These are phyloP conservation scores for Globisporangium iwayamae DNA, from an alignment of 352 stramenopile genomes.

Conservation along the genomic window DNA sequence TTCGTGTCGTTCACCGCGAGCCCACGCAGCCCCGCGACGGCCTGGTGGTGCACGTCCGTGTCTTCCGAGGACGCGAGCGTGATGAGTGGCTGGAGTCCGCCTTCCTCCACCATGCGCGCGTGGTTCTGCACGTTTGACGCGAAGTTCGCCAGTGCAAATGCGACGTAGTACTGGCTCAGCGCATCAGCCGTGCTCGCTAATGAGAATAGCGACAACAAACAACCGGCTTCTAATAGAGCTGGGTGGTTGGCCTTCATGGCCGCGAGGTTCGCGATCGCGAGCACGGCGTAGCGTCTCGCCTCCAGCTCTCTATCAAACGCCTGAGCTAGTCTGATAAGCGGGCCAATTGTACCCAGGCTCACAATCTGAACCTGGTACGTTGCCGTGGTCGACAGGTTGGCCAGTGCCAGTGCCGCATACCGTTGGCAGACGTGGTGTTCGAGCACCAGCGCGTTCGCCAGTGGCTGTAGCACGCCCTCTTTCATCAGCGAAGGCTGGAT, in stretches of 20 bases:
- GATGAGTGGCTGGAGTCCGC: conserved; percentile 94
- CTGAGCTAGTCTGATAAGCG: conserved; percentile 85
- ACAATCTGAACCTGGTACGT: conserved; percentile 95
- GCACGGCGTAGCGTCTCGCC: conserved; percentile 90
- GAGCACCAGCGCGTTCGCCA: conserved; percentile 87
- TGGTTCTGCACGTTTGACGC: conserved; percentile 92
- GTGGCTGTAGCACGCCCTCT: conserved; percentile 87
- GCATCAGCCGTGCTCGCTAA: conserved; percentile 92
- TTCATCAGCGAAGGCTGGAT: conserved; percentile 90
- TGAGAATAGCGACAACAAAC: conserved; percentile 89
- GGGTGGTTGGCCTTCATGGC: conserved; percentile 94
- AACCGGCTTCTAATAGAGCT: conserved; percentile 89
- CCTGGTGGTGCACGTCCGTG: conserved; percentile 94
- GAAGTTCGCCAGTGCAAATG: conserved; percentile 94
- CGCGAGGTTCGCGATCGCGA: conserved; percentile 94
- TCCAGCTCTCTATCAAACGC: conserved; percentile 91
- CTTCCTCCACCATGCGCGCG: conserved; percentile 92
- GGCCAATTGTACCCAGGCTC: conserved; percentile 89
- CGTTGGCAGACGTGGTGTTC: conserved; percentile 92
- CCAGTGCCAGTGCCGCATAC: conserved; percentile 90
- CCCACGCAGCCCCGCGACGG: conserved; percentile 90
- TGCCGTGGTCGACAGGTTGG: conserved; percentile 93
- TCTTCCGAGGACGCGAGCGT: conserved; percentile 89
- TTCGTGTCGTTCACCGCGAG: conserved; percentile 89
- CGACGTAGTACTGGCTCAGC: conserved; percentile 94